Conservation (phyloP, 805 yeast species). For the Yamadazyma paraphyllophila region DNA sequence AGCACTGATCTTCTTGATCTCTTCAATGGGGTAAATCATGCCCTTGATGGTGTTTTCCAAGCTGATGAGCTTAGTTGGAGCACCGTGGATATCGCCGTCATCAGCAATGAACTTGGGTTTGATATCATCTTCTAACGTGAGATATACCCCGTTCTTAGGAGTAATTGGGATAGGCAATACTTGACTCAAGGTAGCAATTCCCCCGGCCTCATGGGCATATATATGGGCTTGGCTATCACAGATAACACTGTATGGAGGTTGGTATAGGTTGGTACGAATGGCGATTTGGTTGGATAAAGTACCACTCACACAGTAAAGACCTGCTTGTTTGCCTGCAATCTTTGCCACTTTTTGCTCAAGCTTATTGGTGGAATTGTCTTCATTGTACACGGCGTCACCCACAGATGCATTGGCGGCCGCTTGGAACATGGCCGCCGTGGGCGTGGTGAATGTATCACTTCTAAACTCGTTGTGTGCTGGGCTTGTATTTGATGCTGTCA, state of each 20-base stretch:
- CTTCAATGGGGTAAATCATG: constrained; percentile 73
- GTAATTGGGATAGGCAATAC: constrained; percentile 86
- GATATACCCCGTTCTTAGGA: constrained; percentile 71
- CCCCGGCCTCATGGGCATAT: constrained; percentile 85
- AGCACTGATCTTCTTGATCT: constrained; percentile 63
- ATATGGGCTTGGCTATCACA: constrained; percentile 89
- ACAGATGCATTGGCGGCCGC: constrained; percentile 54
- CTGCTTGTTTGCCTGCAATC: constrained; percentile 78
- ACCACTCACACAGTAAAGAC: constrained; percentile 82
- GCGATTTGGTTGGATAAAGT: constrained; percentile 90
- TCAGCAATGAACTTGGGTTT: constrained; percentile 58
- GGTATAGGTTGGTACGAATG: constrained; percentile 66
- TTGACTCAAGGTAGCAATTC: constrained; percentile 82
- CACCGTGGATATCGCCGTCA: constrained; percentile 81
- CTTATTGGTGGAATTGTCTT: constrained; percentile 66
- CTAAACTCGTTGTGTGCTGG: constrained; percentile 42
- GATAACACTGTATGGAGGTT: constrained; percentile 82
- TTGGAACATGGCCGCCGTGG: constrained; percentile 67
- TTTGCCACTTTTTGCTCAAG: constrained; percentile 64
- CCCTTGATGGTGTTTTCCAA: constrained; percentile 91
- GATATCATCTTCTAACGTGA: constrained; percentile 85
- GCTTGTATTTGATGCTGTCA: neutral
- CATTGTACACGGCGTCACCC: constrained; percentile 90
- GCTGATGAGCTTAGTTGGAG: constrained; percentile 83
- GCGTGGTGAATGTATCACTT: constrained; percentile 89